A percentile compares a stretch with the other conserved stretches of the same genome.
Evolutionary conservation across 345 rosid genomes (phyloP).

Genomic region (Eutrema yunnanense): DNA sequence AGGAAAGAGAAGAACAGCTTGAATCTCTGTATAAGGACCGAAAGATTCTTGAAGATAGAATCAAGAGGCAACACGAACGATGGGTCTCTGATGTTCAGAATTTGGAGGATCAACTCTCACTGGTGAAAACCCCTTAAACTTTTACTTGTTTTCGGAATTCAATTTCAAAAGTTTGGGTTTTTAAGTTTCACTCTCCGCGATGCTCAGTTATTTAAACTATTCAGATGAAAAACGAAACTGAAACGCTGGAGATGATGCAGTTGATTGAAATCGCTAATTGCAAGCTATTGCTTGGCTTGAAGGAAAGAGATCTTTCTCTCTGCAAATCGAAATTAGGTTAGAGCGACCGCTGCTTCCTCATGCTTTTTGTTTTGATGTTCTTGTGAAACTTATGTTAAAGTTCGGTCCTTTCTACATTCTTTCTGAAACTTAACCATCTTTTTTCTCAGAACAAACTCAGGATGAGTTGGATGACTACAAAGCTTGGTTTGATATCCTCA

Average conservation of each 20-base stretch:
- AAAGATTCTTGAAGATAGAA: no score
- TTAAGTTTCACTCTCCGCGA: no score
- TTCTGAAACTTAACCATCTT: background rate
- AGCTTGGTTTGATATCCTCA: background rate
- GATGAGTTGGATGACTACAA: slow-evolving; percentile 50
- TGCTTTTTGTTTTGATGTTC: background rate
- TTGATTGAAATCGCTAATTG: slow-evolving; percentile 33
- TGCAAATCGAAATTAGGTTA: slow-evolving; percentile 41
- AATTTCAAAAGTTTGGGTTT: no score
- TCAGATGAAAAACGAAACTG: background rate
- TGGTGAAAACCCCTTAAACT: no score
- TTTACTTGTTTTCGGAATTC: no score
- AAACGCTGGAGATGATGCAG: slow-evolving; percentile 34
- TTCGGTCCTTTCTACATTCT: background rate
- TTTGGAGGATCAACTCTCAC: no score
- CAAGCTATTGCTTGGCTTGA: slow-evolving; percentile 43
- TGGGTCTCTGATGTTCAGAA: no score
- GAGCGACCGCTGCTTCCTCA: background rate
- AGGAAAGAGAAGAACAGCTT: no score
- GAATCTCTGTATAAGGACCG: no score
- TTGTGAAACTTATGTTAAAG: background rate
- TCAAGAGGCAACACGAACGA: no score
- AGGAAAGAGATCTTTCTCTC: slow-evolving; percentile 39
- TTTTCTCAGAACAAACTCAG: slow-evolving; percentile 45
- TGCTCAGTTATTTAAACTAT: background rate